Conservation (phyloP, 164 flowering plant genomes). For the Piper longum region DNA sequence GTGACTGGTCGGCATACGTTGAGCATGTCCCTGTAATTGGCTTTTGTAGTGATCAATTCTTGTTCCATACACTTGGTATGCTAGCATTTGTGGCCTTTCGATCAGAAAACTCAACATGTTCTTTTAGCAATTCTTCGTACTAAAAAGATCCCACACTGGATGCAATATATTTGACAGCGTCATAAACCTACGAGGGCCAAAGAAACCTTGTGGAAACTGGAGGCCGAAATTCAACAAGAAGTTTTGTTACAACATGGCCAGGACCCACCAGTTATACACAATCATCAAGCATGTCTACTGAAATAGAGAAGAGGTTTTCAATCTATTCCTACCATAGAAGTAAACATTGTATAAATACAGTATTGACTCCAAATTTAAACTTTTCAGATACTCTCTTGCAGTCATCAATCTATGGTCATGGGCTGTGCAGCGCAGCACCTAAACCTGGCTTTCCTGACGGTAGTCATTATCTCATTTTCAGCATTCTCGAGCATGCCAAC, state of each 20-base stretch:
- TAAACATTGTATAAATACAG: conserved; percentile 3
- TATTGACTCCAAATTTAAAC: conserved; percentile 2
- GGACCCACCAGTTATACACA: background rate
- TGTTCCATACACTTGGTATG: too few species aligned
- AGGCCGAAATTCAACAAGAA: background rate
- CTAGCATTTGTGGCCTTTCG: too few species aligned
- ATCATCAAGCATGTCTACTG: background rate
- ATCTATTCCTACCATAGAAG: background rate
- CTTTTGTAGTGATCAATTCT: too few species aligned
- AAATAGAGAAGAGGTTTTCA: background rate
- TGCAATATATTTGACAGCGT: too few species aligned
- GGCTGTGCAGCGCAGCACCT: conserved; percentile 73
- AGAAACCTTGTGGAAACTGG: background rate
- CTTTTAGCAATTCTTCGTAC: too few species aligned
- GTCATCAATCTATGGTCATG: conserved; percentile 52
- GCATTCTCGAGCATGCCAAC: conserved; percentile 83
- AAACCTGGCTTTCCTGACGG: conserved; percentile 78
- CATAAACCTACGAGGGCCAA: background rate
- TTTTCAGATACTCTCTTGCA: background rate
- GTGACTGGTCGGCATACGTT: too few species aligned
- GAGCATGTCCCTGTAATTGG: too few species aligned
- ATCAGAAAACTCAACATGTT: too few species aligned
- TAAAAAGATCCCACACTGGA: too few species aligned
- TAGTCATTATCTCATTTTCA: conserved; percentile 63
- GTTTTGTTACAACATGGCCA: background rate